These are phyloP conservation scores for Flaveria trinervia DNA, from an alignment of 129 eudicot genomes.

Conservation along the genomic window DNA sequence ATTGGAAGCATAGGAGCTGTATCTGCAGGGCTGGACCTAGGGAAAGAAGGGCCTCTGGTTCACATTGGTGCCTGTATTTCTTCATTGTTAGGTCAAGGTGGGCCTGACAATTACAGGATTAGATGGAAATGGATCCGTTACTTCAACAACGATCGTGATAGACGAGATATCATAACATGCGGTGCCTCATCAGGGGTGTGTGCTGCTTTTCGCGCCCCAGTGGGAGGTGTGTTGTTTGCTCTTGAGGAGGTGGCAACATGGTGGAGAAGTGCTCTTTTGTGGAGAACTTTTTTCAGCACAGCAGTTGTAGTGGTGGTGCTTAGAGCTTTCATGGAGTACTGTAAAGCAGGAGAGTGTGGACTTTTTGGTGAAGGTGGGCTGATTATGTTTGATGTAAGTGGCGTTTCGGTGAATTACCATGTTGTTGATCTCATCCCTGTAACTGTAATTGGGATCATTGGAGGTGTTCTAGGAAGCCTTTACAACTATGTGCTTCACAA, in stretches of 20 bases:
- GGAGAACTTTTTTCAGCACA: slow-evolving; percentile 96
- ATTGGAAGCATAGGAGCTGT: slow-evolving; percentile 98
- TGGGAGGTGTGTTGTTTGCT: slow-evolving; percentile 95
- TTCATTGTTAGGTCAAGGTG: slow-evolving; percentile 94
- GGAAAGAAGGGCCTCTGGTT: slow-evolving; percentile 97
- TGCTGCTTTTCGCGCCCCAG: slow-evolving; percentile 95
- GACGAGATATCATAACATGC: slow-evolving; percentile 89
- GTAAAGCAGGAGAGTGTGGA: slow-evolving; percentile 81
- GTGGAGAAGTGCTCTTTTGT: slow-evolving; percentile 99
- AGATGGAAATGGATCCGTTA: slow-evolving; percentile 93
- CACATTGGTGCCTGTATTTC: slow-evolving; percentile 93
- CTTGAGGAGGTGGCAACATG: slow-evolving; percentile 97
- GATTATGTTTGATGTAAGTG: slow-evolving; percentile 93
- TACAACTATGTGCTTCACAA: slow-evolving; percentile 82
- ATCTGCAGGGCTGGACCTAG: slow-evolving; percentile 85
- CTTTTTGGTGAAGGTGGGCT: slow-evolving; percentile 94
- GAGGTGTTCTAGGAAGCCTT: slow-evolving; percentile 92
- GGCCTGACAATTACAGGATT: slow-evolving; percentile 75
- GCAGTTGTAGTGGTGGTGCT: slow-evolving; percentile 96
- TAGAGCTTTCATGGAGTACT: slow-evolving; percentile 79
- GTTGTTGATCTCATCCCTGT: slow-evolving; percentile 73
- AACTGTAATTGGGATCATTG: slow-evolving; percentile 73
- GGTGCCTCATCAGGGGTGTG: slow-evolving; percentile 95
- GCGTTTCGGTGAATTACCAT: slow-evolving; percentile 68
- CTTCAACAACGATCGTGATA: slow-evolving; percentile 94